Evolutionary conservation across 306 rosid genomes (phyloP).

Genomic region (Comarum palustre): DNA sequence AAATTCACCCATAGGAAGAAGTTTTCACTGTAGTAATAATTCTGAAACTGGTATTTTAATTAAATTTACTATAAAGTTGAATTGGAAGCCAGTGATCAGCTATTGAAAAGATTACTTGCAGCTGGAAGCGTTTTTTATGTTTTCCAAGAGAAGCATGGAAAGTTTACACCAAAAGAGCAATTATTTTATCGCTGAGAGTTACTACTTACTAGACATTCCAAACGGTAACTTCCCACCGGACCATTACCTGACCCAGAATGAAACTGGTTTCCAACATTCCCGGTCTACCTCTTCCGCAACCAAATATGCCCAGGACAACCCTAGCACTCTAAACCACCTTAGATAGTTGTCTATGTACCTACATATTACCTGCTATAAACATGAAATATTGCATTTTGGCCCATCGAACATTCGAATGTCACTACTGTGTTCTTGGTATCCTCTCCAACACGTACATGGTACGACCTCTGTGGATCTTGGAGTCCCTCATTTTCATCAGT

Average conservation of each 20-base stretch:
- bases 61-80: not conserved
- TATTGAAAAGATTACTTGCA: not conserved
- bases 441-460: slow-evolving; percentile 45
- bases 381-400: not conserved
- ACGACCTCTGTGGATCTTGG: slow-evolving; percentile 24
- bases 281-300: slow-evolving; percentile 23
- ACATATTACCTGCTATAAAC: not conserved
- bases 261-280: not conserved
- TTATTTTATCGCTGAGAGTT: not conserved
- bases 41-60: not conserved
- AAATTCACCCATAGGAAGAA: not conserved
- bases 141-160: not conserved
- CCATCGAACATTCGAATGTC: not conserved
- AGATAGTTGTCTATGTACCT: not conserved
- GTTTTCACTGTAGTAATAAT: not conserved
- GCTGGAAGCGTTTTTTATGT: not conserved
- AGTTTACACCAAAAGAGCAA: not conserved
- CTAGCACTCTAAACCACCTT: slow-evolving; percentile 4
- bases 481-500: no score
- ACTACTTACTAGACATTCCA: slow-evolving; percentile 1
- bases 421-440: slow-evolving; percentile 5
- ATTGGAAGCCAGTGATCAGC: not conserved
- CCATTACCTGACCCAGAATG: not conserved
- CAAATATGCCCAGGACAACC: slow-evolving; percentile 40
- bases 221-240: not conserved